Base-by-base conservation (phyloP, 2,329 filamentous ascomycete species). In the Penicillium sp. region DNA sequence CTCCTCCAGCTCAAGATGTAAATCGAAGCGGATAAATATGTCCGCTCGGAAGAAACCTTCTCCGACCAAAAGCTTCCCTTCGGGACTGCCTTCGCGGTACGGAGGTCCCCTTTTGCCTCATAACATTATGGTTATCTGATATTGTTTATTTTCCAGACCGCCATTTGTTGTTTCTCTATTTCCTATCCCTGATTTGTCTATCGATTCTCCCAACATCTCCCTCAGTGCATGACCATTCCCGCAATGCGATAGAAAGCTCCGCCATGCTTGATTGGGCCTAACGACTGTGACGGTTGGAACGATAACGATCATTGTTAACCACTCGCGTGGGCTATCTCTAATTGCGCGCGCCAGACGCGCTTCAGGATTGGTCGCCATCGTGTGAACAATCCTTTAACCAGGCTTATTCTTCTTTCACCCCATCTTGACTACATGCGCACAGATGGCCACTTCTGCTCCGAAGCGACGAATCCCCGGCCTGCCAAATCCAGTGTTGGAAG, bases 401-500 rank as follows among this genome's bases (percentile, higher is more conserved):
- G 38, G 2, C 39, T 36, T 14, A 51, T 38, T 14, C 9, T 7
- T 23, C 30, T 39, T 40, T 18, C 3, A 29, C 34, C 34, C 32
- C 30, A 30, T 39, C 50, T 13, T 45, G 14, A 14, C 42, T 23
- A 35, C 38, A 23, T 26, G 26, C 48, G 46, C 44, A 26, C 11
- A 66, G 26, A 58, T 67, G 40, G 56, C 64, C 19, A 62, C 63
- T 26, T 66, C 65, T 32, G 49, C 60, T 27, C 51, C 58, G 16
- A 61, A 62, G 51, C 66, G 61, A 50, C 67, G 66, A 26, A 66
- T 73, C 34, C 73, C 74, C 32, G 68, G 63, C 40, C 72, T 70
- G 27, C 75, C 72, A 56, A 80, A 76, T 63, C 74, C 64, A 4
- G 76, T 84, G 46, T 76, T 85, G 47, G 74, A 77, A 43, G 78